Evolutionary conservation across 176 grass and related monocot genomes (phyloP).

Genomic region (Panicum miliaceum): DNA sequence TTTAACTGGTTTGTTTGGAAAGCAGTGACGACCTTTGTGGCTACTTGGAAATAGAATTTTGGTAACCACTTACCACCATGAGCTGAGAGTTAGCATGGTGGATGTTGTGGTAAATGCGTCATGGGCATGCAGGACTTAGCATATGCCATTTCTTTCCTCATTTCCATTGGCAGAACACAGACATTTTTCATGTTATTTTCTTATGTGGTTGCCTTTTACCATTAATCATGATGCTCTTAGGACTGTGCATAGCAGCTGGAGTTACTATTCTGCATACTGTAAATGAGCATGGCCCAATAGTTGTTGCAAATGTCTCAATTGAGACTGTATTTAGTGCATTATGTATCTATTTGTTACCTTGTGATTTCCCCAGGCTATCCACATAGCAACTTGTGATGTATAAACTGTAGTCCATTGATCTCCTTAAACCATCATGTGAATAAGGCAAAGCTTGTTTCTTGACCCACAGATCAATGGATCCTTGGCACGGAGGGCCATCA

Average conservation of each 20-base stretch:
- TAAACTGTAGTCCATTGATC: background rate
- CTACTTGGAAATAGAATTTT: background rate
- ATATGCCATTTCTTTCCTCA: background rate
- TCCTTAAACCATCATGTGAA: background rate
- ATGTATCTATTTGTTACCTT: background rate
- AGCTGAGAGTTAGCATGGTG: background rate
- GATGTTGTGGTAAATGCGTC: too few species aligned
- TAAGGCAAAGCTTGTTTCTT: background rate
- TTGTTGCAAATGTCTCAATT: background rate
- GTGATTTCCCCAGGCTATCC: background rate
- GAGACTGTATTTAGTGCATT: background rate
- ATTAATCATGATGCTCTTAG: background rate
- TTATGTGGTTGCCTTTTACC: background rate
- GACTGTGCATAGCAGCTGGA: background rate
- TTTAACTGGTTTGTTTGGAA: background rate
- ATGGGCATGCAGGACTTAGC: too few species aligned
- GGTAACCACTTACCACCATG: background rate
- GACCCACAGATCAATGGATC: constrained; percentile 52
- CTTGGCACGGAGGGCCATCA: constrained; percentile 56
- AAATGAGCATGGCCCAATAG: background rate
- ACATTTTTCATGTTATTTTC: background rate
- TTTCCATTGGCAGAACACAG: background rate
- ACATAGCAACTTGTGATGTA: background rate
- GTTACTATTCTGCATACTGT: background rate
- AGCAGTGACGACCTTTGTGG: too few species aligned